Evolutionary conservation across 2,329 filamentous ascomycete genomes (phyloP).

Genomic region (Epichloe hybrida): DNA sequence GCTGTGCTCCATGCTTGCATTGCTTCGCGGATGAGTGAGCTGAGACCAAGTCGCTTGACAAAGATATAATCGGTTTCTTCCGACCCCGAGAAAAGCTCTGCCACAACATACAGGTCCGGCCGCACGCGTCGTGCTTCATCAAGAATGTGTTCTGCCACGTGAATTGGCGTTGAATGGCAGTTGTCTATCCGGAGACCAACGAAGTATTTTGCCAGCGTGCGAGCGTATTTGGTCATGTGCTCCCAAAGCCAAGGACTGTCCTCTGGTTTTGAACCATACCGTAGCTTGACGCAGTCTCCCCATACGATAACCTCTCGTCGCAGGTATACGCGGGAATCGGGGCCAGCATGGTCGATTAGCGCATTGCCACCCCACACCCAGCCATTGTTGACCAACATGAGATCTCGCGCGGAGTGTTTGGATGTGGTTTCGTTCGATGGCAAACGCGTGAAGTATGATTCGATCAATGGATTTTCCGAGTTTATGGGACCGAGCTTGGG

Average conservation of each 20-base stretch:
- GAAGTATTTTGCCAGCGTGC: constrained; percentile 88
- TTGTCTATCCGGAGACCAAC: constrained; percentile 95
- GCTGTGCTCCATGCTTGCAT: constrained; percentile 98
- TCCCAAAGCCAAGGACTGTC: constrained; percentile 94
- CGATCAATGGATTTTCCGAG: constrained; percentile 66
- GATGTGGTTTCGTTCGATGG: constrained; percentile 65
- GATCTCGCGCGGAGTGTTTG: constrained; percentile 60
- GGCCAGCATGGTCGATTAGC: constrained; percentile 83
- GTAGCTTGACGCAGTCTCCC: constrained; percentile 95
- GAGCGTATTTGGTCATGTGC: constrained; percentile 86
- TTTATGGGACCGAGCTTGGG: constrained; percentile 75
- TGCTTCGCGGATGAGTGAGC: constrained; percentile 84
- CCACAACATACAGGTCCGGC: constrained; percentile 80
- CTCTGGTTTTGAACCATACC: constrained; percentile 66
- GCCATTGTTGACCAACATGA: constrained; percentile 86
- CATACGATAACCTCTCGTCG: constrained; percentile 92
- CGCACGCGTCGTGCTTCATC: constrained; percentile 84
- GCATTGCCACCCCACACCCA: constrained; percentile 99
- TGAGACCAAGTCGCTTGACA: constrained; percentile 82
- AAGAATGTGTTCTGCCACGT: constrained; percentile 87
- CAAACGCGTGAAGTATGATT: constrained; percentile 88
- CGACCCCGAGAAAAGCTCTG: constrained; percentile 88
- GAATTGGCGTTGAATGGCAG: constrained; percentile 88
- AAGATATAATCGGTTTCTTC: constrained; percentile 96
- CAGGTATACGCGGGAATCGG: constrained; percentile 84